Base-by-base conservation (phyloP, 2,329 filamentous ascomycete species). In the Niveomyces coronatus region DNA sequence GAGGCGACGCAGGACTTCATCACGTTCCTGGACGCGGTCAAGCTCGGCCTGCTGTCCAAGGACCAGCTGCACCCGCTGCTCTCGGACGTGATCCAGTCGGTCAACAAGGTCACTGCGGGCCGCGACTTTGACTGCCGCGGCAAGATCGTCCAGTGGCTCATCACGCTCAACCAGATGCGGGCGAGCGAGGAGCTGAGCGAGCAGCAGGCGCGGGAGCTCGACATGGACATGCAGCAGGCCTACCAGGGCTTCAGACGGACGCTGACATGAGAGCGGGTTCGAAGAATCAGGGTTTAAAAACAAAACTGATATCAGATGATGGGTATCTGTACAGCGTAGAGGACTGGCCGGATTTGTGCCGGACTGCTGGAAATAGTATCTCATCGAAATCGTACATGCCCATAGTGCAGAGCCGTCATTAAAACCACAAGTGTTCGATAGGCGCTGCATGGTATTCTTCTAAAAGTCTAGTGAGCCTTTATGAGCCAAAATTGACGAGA, bases 71-170 rank as follows among this genome's bases (percentile, higher is more conserved):
- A 98, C 55, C 91, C 91, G 4, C 68, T 98, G 15, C 71, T 98
- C 3, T 89, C 88, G 1, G 91, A 96, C 51, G 86, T 95, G 14
- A 98, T 98, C 44, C 89, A 95, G 54, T 88, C 86, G 3, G 89
- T 95, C 47, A 96, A 96, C 63, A 91, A 93, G 54, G 91, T 98
- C 46, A 95, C 89, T n/a, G n/a, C n/a, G 3, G 87, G 94, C 56
- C 76, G 81, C 45, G 89, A 96, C 52, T 98, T 98, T 56, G 88
- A 96, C 49, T 88, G 82, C 55, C 81, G 93, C 48, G 87, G 85
- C 50, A 96, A 96, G 71, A 96, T 98, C 50, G 87, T 98, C 40
- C 88, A 95, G 58, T 98, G 91, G 91, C 71, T 98, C 48, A 98
- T 98, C 52, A 83, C 85, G 6, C 68, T 98, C 46, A 98, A 98